A percentile compares a stretch with the other conserved stretches of the same genome.
Conservation (phyloP, 2,329 filamentous ascomycete genomes). For the Emydomyces testavorans region DNA sequence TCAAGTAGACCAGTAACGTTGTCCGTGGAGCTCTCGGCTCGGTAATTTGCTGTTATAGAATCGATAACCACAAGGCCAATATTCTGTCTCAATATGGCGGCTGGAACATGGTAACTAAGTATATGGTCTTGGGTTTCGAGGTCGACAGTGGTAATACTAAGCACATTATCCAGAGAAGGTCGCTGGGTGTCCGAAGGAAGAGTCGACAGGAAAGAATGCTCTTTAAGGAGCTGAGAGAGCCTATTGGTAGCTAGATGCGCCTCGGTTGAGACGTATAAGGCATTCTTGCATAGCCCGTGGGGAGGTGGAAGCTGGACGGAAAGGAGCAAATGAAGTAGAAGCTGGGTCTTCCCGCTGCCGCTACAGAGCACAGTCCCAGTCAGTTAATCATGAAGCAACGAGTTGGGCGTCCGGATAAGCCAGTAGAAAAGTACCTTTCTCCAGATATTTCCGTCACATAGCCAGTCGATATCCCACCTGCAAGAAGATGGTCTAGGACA, state of each 20-base stretch:
- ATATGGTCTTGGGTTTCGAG: constrained; percentile 95
- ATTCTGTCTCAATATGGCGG: constrained; percentile 62
- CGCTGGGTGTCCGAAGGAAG: constrained; percentile 30
- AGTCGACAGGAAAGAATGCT: constrained; percentile 49
- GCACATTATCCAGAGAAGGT: constrained; percentile 63
- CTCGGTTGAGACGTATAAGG: constrained; percentile 91
- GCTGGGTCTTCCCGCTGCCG: constrained; percentile 88
- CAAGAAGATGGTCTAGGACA: constrained; percentile 56
- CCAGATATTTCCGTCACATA: constrained; percentile 82
- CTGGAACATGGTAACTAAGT: constrained; percentile 79
- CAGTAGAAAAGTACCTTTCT: constrained; percentile 51
- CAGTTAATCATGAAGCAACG: not conserved
- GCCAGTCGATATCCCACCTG: constrained; percentile 68
- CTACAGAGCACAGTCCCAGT: constrained; percentile 30
- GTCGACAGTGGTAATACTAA: constrained; percentile 74
- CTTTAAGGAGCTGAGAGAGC: constrained; percentile 63
- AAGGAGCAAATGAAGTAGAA: constrained; percentile 74
- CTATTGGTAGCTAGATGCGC: constrained; percentile 70
- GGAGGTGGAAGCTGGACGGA: constrained; percentile 70
- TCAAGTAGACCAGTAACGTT: constrained; percentile 51
- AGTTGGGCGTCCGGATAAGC: not conserved
- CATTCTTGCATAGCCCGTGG: constrained; percentile 57
- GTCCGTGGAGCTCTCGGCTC: constrained; percentile 55
- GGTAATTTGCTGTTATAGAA: constrained; percentile 89
- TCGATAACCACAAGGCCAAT: constrained; percentile 79